Conservation (phyloP, 106 monocot species). For the Dioscorea dumetorum region DNA sequence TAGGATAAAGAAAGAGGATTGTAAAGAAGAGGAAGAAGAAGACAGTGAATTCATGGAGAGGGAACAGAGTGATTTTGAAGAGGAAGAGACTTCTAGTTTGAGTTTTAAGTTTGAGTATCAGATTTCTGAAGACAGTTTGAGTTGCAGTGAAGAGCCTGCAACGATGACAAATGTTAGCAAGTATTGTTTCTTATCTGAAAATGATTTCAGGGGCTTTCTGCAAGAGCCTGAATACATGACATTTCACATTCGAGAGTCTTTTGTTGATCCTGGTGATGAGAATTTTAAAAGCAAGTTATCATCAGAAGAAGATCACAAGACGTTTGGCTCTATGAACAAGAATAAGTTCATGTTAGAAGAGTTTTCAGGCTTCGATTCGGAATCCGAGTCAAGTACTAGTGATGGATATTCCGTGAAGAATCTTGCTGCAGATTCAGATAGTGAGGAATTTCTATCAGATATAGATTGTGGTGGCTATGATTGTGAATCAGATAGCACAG, state of each 20-base stretch:
- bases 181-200: slow-evolving; percentile 29
- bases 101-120: slow-evolving; percentile 55
- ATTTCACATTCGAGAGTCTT: slow-evolving; percentile 25
- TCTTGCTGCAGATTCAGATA: slow-evolving; percentile 37
- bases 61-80: not conserved
- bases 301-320: slow-evolving; percentile 5
- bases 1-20: slow-evolving; percentile 14
- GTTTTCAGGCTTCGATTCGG: slow-evolving; percentile 37
- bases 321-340: slow-evolving; percentile 6
- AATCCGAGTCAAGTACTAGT: slow-evolving; percentile 37
- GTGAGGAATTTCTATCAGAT: slow-evolving; percentile 43
- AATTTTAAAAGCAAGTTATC: not conserved
- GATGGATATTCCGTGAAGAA: slow-evolving; percentile 67
- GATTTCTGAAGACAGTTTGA: slow-evolving; percentile 6
- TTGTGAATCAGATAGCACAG: not conserved
- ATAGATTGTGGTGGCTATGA: slow-evolving; percentile 22
- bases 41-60: not conserved
- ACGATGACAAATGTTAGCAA: slow-evolving; percentile 15
- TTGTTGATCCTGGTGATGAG: not conserved
- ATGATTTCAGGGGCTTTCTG: slow-evolving; percentile 31
- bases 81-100: slow-evolving; percentile 27
- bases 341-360: slow-evolving; percentile 9
- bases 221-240: slow-evolving; percentile 26
- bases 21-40: not conserved
- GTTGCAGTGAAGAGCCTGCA: not conserved